Conservation (phyloP, 371 early-diverging fungal genomes). For the Circinella minor region DNA sequence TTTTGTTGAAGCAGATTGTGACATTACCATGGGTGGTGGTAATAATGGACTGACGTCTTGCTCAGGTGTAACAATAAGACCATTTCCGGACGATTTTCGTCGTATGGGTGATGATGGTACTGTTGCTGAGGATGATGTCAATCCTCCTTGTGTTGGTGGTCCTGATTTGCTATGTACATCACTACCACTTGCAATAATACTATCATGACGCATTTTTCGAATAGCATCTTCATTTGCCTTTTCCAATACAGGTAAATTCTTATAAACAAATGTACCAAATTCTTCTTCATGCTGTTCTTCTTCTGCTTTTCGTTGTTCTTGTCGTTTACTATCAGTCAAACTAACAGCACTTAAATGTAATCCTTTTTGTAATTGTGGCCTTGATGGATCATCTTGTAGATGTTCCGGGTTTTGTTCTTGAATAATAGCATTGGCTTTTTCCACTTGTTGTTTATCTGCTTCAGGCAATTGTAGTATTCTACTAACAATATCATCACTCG, state of each 20-base stretch:
- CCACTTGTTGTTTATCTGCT: conserved; percentile 38
- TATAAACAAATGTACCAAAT: conserved; percentile 93
- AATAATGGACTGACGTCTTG: neutral
- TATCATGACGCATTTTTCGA: conserved; percentile 63
- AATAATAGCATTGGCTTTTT: conserved; percentile 46
- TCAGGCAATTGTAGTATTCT: neutral
- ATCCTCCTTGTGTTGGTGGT: neutral
- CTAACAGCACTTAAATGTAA: neutral
- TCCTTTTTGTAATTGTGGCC: conserved; percentile 3
- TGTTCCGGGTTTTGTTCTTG: conserved; percentile 45
- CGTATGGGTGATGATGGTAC: neutral
- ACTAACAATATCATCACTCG: neutral
- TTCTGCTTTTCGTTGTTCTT: conserved; percentile 4
- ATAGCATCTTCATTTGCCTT: conserved; percentile 88
- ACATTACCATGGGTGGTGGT: conserved; percentile 3
- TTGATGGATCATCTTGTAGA: conserved; percentile 14
- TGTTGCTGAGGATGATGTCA: too few species aligned
- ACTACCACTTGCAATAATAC: conserved; percentile 33
- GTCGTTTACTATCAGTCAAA: neutral
- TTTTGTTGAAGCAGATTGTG: conserved; percentile 7
- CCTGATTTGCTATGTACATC: neutral
- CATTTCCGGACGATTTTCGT: conserved; percentile 1
- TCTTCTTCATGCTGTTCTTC: conserved; percentile 54
- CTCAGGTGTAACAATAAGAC: neutral
- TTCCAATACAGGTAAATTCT: conserved; percentile 86